These are phyloP conservation scores for Scytalidium lignicola DNA, from an alignment of 2,329 filamentous ascomycete genomes.

Conservation along the genomic window DNA sequence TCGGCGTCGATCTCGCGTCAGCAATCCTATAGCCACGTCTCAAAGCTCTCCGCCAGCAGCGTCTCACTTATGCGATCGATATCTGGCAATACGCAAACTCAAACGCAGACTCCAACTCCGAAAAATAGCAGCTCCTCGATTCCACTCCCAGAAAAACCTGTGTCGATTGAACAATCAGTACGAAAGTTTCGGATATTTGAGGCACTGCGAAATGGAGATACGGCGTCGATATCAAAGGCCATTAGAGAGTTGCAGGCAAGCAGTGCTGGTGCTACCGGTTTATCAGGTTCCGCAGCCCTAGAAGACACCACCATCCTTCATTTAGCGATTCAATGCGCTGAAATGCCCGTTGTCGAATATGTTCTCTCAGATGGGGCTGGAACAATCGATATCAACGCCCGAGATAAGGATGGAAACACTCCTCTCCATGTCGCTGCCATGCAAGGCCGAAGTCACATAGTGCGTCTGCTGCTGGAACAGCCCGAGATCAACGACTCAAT, in stretches of 20 bases:
- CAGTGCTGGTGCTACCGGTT: conserved; percentile 32
- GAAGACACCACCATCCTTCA: conserved; percentile 90
- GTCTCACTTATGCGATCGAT: conserved; percentile 23
- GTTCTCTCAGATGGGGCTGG: conserved; percentile 71
- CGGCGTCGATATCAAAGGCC: conserved; percentile 79
- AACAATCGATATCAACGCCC: conserved; percentile 76
- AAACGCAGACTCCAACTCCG: conserved; percentile 1
- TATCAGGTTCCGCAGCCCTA: conserved; percentile 36
- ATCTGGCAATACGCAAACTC: conserved; percentile 12
- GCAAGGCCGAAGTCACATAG: conserved; percentile 74
- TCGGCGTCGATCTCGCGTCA: conserved; percentile 16
- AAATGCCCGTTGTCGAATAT: conserved; percentile 87
- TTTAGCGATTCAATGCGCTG: conserved; percentile 91
- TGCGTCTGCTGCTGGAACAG: conserved; percentile 78
- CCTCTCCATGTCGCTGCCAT: conserved; percentile 82
- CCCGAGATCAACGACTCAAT: conserved; percentile 83
- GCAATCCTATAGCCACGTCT: conserved; percentile 17
- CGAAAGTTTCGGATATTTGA: conserved; percentile 93
- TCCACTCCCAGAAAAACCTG: conserved; percentile 20
- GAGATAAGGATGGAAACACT: conserved; percentile 91
- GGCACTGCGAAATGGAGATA: conserved; percentile 84
- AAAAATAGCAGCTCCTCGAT: conserved; percentile 10
- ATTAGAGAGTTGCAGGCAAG: conserved; percentile 61
- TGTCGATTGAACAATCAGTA: conserved; percentile 85
- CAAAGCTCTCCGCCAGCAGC: conserved; percentile 22